Conservation (phyloP, 1,284 basidiomycete species). For the Heterobasidion irregulare region DNA sequence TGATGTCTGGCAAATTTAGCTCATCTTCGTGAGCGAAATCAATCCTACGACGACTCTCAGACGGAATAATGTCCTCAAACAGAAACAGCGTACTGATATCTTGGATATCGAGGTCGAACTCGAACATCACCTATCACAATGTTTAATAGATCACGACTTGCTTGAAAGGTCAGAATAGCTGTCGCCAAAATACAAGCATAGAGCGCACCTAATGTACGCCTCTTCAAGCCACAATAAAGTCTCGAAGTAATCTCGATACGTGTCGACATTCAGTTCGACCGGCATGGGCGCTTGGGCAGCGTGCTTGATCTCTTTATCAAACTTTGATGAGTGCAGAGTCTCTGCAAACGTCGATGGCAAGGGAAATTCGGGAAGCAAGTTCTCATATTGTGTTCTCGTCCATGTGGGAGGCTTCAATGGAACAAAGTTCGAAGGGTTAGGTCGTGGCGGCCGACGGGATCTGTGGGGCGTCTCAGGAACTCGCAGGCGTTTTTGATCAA, state of each 20-base stretch:
- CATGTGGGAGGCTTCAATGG: slow-evolving; percentile 20
- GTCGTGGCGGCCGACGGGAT: background rate
- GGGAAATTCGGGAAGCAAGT: background rate
- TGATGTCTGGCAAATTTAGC: slow-evolving; percentile 5
- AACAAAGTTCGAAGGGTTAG: slow-evolving; percentile 25
- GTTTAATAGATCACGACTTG: slow-evolving; percentile 26
- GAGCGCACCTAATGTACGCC: slow-evolving; percentile 25
- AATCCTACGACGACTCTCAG: background rate
- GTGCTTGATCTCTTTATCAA: background rate
- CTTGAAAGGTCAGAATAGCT: background rate
- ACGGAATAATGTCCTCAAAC: background rate
- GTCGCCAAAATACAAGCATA: slow-evolving; percentile 13
- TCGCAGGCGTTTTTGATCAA: background rate
- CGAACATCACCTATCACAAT: background rate
- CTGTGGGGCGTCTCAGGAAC: background rate
- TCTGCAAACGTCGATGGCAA: background rate
- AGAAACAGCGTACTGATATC: background rate
- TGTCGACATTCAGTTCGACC: slow-evolving; percentile 20
- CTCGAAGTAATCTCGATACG: slow-evolving; percentile 33
- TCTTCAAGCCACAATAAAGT: slow-evolving; percentile 38
- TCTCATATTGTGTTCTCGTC: background rate
- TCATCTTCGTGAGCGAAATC: slow-evolving; percentile 4
- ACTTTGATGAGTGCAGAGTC: background rate
- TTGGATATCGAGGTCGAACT: background rate
- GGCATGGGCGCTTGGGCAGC: slow-evolving; percentile 1